Percentiles rank a stretch among this genome's conserved stretches.
phyloP scores from a whole-genome alignment of 2,329 filamentous ascomycete species.

The Xylariaceae sp. region DNA sequence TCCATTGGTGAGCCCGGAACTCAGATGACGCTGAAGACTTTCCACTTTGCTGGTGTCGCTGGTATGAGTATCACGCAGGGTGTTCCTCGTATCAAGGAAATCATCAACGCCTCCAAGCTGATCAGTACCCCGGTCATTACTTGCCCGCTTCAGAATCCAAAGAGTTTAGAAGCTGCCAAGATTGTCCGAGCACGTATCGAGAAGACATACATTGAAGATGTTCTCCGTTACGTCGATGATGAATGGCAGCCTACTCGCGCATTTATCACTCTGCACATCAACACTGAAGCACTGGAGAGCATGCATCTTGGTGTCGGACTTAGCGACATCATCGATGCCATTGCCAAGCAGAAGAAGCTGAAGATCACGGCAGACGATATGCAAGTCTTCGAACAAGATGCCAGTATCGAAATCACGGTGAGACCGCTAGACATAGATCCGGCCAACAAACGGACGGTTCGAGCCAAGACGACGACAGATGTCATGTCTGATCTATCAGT shows the following conservation, averaged over 20 bases:
- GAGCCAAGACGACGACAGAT: slow-evolving; percentile 45
- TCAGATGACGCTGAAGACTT: slow-evolving; percentile 98
- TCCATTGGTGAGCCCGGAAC: slow-evolving; percentile 98
- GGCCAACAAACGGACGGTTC: slow-evolving; percentile 42
- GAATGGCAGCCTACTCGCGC: slow-evolving; percentile 75
- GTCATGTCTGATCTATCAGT: slow-evolving; percentile 62
- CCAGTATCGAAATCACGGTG: slow-evolving; percentile 69
- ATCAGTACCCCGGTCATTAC: slow-evolving; percentile 94
- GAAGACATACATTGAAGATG: slow-evolving; percentile 84
- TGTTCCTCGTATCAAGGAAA: slow-evolving; percentile 99
- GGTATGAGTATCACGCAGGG: slow-evolving; percentile 99
- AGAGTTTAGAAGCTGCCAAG: slow-evolving; percentile 71
- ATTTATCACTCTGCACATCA: slow-evolving; percentile 75
- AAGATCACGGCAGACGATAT: slow-evolving; percentile 66
- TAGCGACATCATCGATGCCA: slow-evolving; percentile 68
- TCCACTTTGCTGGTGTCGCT: slow-evolving; percentile 99
- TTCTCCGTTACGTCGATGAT: slow-evolving; percentile 77
- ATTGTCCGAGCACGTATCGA: slow-evolving; percentile 92
- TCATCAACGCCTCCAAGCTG: slow-evolving; percentile 92
- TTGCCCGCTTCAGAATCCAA: slow-evolving; percentile 73
- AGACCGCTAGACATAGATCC: slow-evolving; percentile 49
- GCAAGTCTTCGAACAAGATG: slow-evolving; percentile 46
- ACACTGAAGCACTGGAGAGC: slow-evolving; percentile 70
- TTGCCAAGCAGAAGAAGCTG: slow-evolving; percentile 75
- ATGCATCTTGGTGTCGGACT: slow-evolving; percentile 76